phyloP scores from a whole-genome alignment of 2,329 filamentous ascomycete species.

The Venturia pyrina region DNA sequence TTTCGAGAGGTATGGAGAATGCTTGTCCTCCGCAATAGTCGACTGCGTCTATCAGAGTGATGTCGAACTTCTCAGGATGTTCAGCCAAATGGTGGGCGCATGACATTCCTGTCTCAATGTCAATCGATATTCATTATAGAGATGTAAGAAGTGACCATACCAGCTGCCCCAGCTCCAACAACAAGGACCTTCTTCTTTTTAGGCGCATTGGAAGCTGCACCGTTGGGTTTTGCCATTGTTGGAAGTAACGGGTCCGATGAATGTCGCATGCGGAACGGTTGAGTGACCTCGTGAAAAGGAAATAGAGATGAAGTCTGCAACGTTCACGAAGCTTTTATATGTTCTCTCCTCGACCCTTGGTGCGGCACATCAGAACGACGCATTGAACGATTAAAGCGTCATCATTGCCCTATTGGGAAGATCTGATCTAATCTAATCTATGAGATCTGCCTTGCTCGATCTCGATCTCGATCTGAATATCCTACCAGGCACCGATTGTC shows the following conservation, averaged over 20 bases:
- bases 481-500: no score
- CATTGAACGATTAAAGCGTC: background rate
- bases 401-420: background rate
- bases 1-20: conserved; percentile 47
- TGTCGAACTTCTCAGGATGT: conserved; percentile 54
- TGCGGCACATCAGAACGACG: background rate
- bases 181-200: conserved; percentile 26
- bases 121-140: background rate
- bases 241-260: conserved; percentile 6
- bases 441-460: no score
- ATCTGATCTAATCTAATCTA: background rate
- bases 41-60: conserved; percentile 51
- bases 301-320: background rate
- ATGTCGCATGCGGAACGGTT: background rate
- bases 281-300: background rate
- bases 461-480: no score
- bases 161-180: conserved; percentile 31
- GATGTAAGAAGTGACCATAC: conserved; percentile 17
- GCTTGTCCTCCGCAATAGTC: conserved; percentile 52
- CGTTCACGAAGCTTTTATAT: background rate
- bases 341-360: background rate
- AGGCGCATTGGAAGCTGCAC: background rate
- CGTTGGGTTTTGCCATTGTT: conserved; percentile 11
- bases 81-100: conserved; percentile 58
- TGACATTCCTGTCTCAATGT: conserved; percentile 42